Conservation (phyloP, 1,139 yeast genomes). For the Saccharomycopsis hybrid region DNA sequence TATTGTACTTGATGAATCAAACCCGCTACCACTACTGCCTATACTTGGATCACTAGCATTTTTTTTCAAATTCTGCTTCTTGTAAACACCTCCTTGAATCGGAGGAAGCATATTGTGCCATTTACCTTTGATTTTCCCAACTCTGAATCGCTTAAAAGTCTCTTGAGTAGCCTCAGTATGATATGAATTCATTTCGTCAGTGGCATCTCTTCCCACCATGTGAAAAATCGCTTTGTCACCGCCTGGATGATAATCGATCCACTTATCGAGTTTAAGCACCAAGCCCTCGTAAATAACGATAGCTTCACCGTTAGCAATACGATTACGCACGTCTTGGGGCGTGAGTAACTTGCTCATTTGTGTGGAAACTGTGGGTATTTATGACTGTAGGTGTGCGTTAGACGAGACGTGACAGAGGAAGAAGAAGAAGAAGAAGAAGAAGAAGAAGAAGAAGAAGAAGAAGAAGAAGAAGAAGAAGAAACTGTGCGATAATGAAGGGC, state of each 20-base stretch:
- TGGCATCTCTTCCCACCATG: constrained; percentile 84
- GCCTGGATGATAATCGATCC: constrained; percentile 80
- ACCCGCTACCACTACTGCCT: too few relatives aligned
- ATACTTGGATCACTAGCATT: background rate
- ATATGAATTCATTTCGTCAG: constrained; percentile 84
- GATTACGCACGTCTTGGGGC: constrained; percentile 37
- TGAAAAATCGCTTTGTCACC: constrained; percentile 81
- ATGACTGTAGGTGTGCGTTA: too few relatives aligned
- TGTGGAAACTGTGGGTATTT: too few relatives aligned
- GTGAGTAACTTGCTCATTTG: constrained; percentile 11
- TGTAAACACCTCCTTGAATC: constrained; percentile 63
- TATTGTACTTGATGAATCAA: background rate
- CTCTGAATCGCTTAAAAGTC: constrained; percentile 46
- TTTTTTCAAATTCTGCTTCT: background rate
- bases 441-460: too few relatives aligned
- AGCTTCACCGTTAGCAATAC: constrained; percentile 61
- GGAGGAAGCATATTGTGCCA: constrained; percentile 85
- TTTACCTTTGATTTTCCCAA: constrained; percentile 54
- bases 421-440: too few relatives aligned
- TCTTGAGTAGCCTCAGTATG: constrained; percentile 55
- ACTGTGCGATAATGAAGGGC: too few relatives aligned
- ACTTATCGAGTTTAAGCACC: constrained; percentile 60
- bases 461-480: too few relatives aligned
- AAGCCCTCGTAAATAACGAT: constrained; percentile 57
- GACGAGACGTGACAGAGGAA: too few relatives aligned